Conservation (phyloP, 2,329 filamentous ascomycete genomes). For the Mycosphaerella arachidis region DNA sequence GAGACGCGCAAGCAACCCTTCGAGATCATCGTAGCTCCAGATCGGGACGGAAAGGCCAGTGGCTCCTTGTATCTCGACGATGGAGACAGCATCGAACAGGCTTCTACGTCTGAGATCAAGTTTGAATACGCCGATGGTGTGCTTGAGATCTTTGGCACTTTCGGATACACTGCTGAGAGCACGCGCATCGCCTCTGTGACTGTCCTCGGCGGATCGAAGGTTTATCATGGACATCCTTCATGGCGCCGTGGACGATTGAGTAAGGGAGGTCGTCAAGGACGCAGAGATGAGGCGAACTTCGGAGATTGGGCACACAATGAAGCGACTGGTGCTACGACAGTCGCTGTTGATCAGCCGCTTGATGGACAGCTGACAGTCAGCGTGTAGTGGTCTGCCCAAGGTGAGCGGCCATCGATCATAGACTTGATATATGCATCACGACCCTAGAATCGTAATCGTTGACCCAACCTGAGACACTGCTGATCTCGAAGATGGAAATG, state of each 20-base stretch:
- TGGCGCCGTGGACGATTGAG: not conserved
- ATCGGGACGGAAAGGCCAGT: slow-evolving; percentile 54
- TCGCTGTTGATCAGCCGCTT: slow-evolving; percentile 6
- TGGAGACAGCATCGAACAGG: slow-evolving; percentile 45
- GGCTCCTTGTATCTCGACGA: slow-evolving; percentile 74
- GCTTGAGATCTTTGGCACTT: slow-evolving; percentile 8
- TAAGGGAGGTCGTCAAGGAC: not conserved
- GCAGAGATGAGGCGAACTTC: not conserved
- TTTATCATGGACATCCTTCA: slow-evolving; percentile 1
- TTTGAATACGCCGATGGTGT: not conserved
- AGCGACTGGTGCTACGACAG: slow-evolving; percentile 4
- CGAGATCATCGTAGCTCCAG: slow-evolving; percentile 64
- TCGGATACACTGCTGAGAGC: slow-evolving; percentile 10
- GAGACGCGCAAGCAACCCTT: slow-evolving; percentile 63
- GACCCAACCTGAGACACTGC: no score
- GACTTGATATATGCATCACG: no score
- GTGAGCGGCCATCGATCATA: no score
- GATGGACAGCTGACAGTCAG: slow-evolving; percentile 8
- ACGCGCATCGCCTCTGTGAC: slow-evolving; percentile 7
- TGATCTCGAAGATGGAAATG: no score
- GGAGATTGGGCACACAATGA: slow-evolving; percentile 2
- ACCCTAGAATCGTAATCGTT: no score
- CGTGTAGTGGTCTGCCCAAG: not conserved
- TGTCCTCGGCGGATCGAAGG: slow-evolving; percentile 1
- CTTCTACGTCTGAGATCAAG: no score